Percentiles rank a stretch among this genome's conserved stretches.
Conservation (phyloP, 495 filamentous ascomycete genomes). For the Aspergillus olivimuriae region DNA sequence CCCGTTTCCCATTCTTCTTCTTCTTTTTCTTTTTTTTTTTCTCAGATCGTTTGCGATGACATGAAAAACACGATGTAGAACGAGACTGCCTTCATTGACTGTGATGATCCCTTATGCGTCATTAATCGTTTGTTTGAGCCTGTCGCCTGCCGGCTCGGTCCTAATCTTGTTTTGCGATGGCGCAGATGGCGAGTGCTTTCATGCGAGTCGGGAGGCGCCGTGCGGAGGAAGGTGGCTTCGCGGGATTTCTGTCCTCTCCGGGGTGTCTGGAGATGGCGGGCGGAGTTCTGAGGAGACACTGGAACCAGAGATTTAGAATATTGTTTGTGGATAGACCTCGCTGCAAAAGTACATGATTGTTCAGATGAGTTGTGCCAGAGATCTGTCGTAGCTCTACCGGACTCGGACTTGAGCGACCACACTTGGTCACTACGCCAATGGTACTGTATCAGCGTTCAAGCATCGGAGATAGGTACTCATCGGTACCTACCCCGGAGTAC, state of each 20-base stretch:
- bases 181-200: not conserved
- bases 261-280: not conserved
- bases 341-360: slow-evolving; percentile 7
- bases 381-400: not conserved
- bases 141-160: not conserved
- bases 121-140: not conserved
- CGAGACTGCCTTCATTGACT: not conserved
- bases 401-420: not conserved
- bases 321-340: slow-evolving; percentile 10
- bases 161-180: not conserved
- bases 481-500: no score
- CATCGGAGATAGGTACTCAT: no score
- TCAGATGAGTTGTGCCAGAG: slow-evolving; percentile 1
- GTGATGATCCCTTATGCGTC: not conserved
- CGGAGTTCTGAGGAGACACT: not conserved
- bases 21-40: slow-evolving; percentile 5
- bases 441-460: no score
- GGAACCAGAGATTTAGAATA: no score
- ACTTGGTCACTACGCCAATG: no score
- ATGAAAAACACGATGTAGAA: slow-evolving; percentile 5
- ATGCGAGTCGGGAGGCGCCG: no score
- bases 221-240: not conserved
- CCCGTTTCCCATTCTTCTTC: slow-evolving; percentile 6
- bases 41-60: not conserved
- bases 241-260: not conserved